Evolutionary conservation across 495 filamentous ascomycete species (phyloP).

Genomic region (Hypoxylon crocopeplum): DNA sequence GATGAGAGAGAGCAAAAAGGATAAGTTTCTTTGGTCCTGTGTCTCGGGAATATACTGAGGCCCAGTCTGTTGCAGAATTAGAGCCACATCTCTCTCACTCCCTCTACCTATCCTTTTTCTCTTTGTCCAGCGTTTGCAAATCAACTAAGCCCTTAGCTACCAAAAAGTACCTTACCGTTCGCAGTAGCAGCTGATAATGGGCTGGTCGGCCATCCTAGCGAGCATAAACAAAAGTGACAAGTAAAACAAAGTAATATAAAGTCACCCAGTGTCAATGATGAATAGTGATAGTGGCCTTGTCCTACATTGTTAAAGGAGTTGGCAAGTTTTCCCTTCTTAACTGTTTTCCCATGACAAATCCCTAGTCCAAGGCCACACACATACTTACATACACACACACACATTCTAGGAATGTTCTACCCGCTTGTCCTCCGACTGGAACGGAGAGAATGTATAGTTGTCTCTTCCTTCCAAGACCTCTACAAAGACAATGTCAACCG

Average conservation of each 20-base stretch:
- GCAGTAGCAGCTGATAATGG: constrained; percentile 27
- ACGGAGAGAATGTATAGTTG: constrained; percentile 20
- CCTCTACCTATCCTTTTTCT: constrained; percentile 4
- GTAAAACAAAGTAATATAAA: constrained; percentile 35
- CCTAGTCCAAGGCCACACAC: constrained; percentile 1
- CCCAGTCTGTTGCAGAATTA: constrained; percentile 39
- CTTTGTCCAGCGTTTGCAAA: constrained; percentile 51
- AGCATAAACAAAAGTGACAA: constrained; percentile 21
- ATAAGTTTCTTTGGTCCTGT: constrained; percentile 32
- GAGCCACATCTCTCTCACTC: constrained; percentile 26
- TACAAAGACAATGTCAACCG: constrained; percentile 53
- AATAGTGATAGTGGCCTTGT: constrained; percentile 29
- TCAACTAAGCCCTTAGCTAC: constrained; percentile 11
- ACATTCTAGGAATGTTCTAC: constrained; percentile 29
- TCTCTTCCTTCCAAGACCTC: constrained; percentile 8
- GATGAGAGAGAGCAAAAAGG: constrained; percentile 9
- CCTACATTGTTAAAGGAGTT: constrained; percentile 2
- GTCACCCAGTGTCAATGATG: constrained; percentile 12
- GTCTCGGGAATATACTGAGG: constrained; percentile 54
- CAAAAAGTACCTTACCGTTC: constrained; percentile 32
- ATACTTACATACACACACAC: constrained; percentile 1
- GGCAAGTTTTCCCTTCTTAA: constrained; percentile 8
- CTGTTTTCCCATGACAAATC: constrained; percentile 12
- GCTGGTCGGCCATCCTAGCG: constrained; percentile 8
- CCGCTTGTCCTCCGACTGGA: constrained; percentile 13